Conservation (phyloP, 805 yeast genomes). For the Sugiyamaella qingdaonensis region DNA sequence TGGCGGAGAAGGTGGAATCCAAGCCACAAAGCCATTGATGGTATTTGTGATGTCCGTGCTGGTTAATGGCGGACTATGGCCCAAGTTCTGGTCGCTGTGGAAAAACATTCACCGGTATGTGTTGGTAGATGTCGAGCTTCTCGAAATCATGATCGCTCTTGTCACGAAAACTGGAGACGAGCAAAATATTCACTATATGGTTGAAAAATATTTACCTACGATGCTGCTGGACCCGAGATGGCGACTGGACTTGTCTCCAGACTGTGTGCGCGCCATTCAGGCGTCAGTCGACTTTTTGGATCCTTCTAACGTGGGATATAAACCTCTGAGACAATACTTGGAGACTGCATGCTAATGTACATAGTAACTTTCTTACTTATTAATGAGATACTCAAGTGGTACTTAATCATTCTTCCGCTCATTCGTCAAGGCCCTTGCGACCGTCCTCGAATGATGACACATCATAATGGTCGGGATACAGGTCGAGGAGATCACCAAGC, state of each 20-base stretch:
- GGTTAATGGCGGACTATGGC: constrained; percentile 26
- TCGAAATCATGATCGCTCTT: constrained; percentile 26
- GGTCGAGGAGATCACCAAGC: constrained; percentile 26
- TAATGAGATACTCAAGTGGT: constrained; percentile 1
- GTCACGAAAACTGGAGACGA: constrained; percentile 30
- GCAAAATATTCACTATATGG: constrained; percentile 21
- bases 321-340: constrained; percentile 16
- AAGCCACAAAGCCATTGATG: constrained; percentile 13
- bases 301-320: constrained; percentile 15
- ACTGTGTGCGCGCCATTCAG: not conserved
- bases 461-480: constrained; percentile 30
- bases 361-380: not conserved
- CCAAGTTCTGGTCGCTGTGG: constrained; percentile 31
- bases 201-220: constrained; percentile 25
- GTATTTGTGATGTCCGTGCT: constrained; percentile 28
- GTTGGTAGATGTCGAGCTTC: constrained; percentile 19
- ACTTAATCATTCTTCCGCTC: not conserved
- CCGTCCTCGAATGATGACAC: constrained; percentile 25
- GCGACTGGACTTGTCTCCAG: not conserved
- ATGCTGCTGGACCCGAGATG: constrained; percentile 7
- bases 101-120: constrained; percentile 18
- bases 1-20: constrained; percentile 4
- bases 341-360: constrained; percentile 9
- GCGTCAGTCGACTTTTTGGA: constrained; percentile 24
- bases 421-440: not conserved